Evolutionary conservation across 768 basidiomycete genomes (phyloP), one percentile per base, ranked within the genome.

Genomic region (Termitomyces sp.): DNA sequence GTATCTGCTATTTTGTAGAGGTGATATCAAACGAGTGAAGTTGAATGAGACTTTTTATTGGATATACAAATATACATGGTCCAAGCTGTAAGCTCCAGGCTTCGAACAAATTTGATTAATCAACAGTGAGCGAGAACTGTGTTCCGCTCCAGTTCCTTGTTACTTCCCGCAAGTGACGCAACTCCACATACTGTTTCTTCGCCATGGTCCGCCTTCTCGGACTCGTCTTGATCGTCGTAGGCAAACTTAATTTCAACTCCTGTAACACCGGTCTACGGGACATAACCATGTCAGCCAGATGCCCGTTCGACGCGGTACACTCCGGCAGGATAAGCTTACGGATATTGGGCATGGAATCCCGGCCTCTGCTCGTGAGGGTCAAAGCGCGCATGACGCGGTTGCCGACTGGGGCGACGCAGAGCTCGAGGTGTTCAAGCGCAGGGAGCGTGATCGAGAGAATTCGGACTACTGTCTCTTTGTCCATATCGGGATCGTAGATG

Each of bases 401-500:
- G 31, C 49, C 56, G n/a, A 58, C 42, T 5, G 5, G 16, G 6
- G 34, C 13, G n/a, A 55, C 42, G 2, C 22, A 26, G 10, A 61
- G 26, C 18, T 61, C 56, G 36, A 61, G 56, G 5, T 48, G 13
- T 1, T 8, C 26, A 5, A 61, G 49, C 20, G 9, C 5, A 10
- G n/a, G 29, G 8, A 52, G 9, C 8, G 34, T n/a, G 13, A 32
- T 9, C 5, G 8, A 8, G 47, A 55, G 2, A 9, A 61, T 41
- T 9, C 46, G 2, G n/a, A 51, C 8, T 18, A 13, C 36, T 42
- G 47, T 27, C 14, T 26, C 29, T 37, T 29, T 22, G 16, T 36
- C 9, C 39, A 61, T 36, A 14, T 46, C 22, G 22, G 53, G 53
- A 24, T 61, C 60, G 36, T 31, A 55, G 24, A 61, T 43, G 26